Evolutionary conservation across 73 alveolate genomes (phyloP), one percentile per base, ranked within the genome.

Genomic region (Stentor roeselii): DNA sequence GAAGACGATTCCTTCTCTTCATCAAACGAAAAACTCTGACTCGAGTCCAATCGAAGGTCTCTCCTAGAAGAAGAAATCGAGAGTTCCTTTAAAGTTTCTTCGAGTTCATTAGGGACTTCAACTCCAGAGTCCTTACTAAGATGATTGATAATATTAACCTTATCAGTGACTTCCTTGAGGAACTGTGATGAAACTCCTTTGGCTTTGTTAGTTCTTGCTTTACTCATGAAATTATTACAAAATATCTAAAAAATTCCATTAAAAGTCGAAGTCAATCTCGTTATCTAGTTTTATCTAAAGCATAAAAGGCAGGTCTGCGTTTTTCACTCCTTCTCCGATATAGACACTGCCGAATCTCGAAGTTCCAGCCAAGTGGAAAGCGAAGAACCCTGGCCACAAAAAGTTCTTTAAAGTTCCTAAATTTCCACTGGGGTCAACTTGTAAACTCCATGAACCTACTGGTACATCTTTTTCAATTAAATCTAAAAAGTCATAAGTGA

Each of bases 291-390:
- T 76, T 21, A 76, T 42, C 75, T 75, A 86, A 59, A 89, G 86
- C 98, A 92, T 92, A 87, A 95, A 95, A 39, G 96, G 97, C 39
- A 96, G 90, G 78, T 96, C 99, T 0, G 88, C 90, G 87, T 96
- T 96, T 93, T 96, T 96, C 75, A 94, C 84, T 30, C 99, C 99
- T 84, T 96, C 97, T 3, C 99, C 99, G 38, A 95, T 90, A 86
- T 96, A 96, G 37, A 90, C 90, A 60, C 94, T 84, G 36, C 99
- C 99, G 84, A 90, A 96, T 78, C 85, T 78, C 87, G 90, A 78
- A 75, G 97, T 80, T 58, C 89, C 86, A 82, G 87, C 87, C 77
- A 86, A 93, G 91, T 95, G 99, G 83, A 94, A 97, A 38, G 97
- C 98, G 75, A 86, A 91, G 90, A 89, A 95, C 30, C 99, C 99